A percentile compares a stretch with the other conserved stretches of the same genome.
phyloP scores from a whole-genome alignment of 2,329 filamentous ascomycete genomes.

The Fusarium proliferatum region DNA sequence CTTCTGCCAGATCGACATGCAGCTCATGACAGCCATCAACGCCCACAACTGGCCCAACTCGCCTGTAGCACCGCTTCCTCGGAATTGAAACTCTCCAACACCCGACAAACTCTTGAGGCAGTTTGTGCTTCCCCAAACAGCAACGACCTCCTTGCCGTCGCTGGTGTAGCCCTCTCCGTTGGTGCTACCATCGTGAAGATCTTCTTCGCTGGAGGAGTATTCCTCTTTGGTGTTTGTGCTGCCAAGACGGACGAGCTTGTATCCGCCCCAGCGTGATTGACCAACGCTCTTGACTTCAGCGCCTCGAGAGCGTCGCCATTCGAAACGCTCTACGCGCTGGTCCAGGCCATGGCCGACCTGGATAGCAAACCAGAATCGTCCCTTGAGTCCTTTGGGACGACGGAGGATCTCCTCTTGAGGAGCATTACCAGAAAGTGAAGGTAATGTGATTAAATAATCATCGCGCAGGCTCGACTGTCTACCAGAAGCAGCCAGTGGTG shows the following conservation, averaged over 20 bases:
- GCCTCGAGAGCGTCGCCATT: constrained; percentile 40
- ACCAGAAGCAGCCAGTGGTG: constrained; percentile 15
- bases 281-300: constrained; percentile 37
- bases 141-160: constrained; percentile 42
- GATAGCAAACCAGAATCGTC: constrained; percentile 36
- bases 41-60: constrained; percentile 41
- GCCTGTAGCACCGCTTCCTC: constrained; percentile 42
- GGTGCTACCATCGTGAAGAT: constrained; percentile 3
- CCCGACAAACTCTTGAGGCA: constrained; percentile 23
- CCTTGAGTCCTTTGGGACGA: too few species aligned
- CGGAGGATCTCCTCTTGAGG: constrained; percentile 10
- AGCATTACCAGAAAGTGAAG: not conserved
- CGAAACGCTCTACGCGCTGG: constrained; percentile 30
- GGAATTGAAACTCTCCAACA: constrained; percentile 43
- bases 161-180: constrained; percentile 29
- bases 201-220: constrained; percentile 12
- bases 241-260: constrained; percentile 42
- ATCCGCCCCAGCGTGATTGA: constrained; percentile 29
- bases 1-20: constrained; percentile 39
- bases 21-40: constrained; percentile 45
- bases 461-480: not conserved
- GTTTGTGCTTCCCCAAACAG: constrained; percentile 35
- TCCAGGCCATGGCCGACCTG: constrained; percentile 27
- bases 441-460: constrained; percentile 33
- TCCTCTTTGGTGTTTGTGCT: constrained; percentile 12